phyloP scores from a whole-genome alignment of 2,329 filamentous ascomycete species.

The Esteya vermicola region DNA sequence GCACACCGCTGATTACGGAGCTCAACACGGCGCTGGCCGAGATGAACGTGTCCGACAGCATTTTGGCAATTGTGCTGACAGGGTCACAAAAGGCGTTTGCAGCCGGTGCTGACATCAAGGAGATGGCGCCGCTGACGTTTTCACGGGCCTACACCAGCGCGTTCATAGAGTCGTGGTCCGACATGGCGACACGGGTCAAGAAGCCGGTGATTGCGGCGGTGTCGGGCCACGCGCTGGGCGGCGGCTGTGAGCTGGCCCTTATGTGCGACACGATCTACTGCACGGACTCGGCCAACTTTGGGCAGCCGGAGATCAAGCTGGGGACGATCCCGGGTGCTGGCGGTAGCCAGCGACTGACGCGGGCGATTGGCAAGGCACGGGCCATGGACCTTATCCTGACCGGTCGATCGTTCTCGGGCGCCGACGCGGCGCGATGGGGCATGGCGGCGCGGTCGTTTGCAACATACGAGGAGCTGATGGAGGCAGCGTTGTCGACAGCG shows the following conservation, averaged over 20 bases:
- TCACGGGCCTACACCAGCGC: conserved; percentile 72
- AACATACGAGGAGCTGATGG: conserved; percentile 67
- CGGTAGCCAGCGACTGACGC: conserved; percentile 76
- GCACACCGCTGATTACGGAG: conserved; percentile 78
- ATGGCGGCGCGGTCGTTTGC: conserved; percentile 73
- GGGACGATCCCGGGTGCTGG: conserved; percentile 87
- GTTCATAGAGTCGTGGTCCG: conserved; percentile 93
- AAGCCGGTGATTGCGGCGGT: conserved; percentile 92
- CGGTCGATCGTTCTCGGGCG: conserved; percentile 68
- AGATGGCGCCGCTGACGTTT: conserved; percentile 92
- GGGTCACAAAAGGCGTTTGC: conserved; percentile 85
- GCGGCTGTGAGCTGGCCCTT: conserved; percentile 91
- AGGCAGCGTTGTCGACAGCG: conserved; percentile 68
- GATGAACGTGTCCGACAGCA: conserved; percentile 54
- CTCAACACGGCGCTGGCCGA: conserved; percentile 64
- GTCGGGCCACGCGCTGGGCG: conserved; percentile 85
- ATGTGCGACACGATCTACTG: conserved; percentile 97
- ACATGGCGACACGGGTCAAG: conserved; percentile 69
- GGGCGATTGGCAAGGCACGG: conserved; percentile 67
- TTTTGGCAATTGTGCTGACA: conserved; percentile 70
- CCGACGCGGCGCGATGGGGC: conserved; percentile 80
- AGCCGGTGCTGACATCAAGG: conserved; percentile 95
- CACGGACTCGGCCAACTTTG: conserved; percentile 74
- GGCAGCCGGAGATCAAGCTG: conserved; percentile 93
- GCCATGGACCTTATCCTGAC: conserved; percentile 90